phyloP scores from a whole-genome alignment of 2,329 filamentous ascomycete genomes.

The Lasiodiplodia hormozganensis region DNA sequence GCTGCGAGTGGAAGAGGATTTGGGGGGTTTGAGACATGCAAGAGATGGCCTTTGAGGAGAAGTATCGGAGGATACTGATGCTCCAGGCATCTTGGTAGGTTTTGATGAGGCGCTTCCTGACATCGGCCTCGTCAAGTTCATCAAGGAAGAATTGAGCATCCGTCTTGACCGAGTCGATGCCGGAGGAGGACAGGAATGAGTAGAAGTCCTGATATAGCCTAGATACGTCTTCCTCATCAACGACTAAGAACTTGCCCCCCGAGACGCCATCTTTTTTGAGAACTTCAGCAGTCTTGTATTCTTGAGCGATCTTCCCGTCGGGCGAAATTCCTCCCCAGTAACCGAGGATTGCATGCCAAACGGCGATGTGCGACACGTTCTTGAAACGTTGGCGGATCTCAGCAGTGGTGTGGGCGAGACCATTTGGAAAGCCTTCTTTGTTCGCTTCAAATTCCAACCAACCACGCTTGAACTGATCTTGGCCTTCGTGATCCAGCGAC shows the following conservation, averaged over 20 bases:
- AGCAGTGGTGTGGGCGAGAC: conserved; percentile 73
- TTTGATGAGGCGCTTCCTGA: conserved; percentile 73
- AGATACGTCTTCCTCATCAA: conserved; percentile 75
- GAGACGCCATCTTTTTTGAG: conserved; percentile 62
- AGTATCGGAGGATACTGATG: conserved; percentile 76
- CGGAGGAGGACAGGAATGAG: conserved; percentile 73
- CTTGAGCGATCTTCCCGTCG: conserved; percentile 73
- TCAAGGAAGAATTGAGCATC: conserved; percentile 93
- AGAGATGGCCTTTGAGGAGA: conserved; percentile 79
- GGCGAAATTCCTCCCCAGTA: conserved; percentile 93
- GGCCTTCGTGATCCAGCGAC: conserved; percentile 64
- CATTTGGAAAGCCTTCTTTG: conserved; percentile 76
- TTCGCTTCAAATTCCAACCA: conserved; percentile 80
- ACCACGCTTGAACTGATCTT: conserved; percentile 58
- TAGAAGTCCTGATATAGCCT: conserved; percentile 94
- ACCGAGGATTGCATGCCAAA: conserved; percentile 53
- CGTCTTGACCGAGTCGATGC: conserved; percentile 88
- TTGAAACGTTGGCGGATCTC: conserved; percentile 73
- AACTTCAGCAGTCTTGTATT: conserved; percentile 75
- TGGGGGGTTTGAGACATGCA: conserved; percentile 95
- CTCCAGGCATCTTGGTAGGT: conserved; percentile 89
- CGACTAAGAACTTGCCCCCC: conserved; percentile 72
- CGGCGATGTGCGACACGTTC: conserved; percentile 44
- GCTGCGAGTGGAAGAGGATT: conserved; percentile 82
- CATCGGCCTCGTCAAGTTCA: conserved; percentile 70